Conservation (phyloP, 176 grass and related monocot genomes). For the Avena eriantha region DNA sequence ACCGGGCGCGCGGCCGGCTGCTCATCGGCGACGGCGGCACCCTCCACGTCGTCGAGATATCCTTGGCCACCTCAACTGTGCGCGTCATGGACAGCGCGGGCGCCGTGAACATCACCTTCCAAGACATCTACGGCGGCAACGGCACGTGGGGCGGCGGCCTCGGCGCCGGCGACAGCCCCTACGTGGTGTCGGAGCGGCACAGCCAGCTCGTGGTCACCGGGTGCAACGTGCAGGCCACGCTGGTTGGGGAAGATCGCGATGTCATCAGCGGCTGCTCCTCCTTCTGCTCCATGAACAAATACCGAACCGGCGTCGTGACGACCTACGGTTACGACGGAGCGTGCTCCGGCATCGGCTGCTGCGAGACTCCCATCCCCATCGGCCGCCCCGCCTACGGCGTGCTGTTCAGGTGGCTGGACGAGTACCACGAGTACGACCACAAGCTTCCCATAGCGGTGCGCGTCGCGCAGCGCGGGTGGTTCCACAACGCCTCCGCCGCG, state of each 20-base stretch:
- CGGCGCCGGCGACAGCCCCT: not conserved
- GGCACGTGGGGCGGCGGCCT: not conserved
- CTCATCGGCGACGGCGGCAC: not conserved
- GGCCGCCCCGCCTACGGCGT: not conserved
- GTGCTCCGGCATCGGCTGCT: not conserved
- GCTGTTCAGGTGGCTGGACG: not conserved
- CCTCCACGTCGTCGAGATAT: not conserved
- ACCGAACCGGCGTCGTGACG: not conserved
- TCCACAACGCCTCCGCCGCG: not conserved
- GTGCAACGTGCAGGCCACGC: not conserved
- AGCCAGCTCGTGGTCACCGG: not conserved
- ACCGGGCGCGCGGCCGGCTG: not conserved
- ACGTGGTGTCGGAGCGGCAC: not conserved
- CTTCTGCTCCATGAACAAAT: not conserved
- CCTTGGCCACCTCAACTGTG: not conserved
- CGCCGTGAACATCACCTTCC: not conserved
- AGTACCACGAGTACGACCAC: not conserved
- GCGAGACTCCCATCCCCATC: not conserved
- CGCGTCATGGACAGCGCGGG: not conserved
- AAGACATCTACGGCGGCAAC: not conserved
- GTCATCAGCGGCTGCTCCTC: not conserved
- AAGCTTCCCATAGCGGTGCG: not conserved
- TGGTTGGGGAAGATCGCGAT: not conserved
- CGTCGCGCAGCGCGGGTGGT: not conserved
- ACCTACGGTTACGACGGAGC: not conserved